These are phyloP conservation scores for Aspergillus felis DNA, from an alignment of 2,329 filamentous ascomycete genomes.

Conservation along the genomic window DNA sequence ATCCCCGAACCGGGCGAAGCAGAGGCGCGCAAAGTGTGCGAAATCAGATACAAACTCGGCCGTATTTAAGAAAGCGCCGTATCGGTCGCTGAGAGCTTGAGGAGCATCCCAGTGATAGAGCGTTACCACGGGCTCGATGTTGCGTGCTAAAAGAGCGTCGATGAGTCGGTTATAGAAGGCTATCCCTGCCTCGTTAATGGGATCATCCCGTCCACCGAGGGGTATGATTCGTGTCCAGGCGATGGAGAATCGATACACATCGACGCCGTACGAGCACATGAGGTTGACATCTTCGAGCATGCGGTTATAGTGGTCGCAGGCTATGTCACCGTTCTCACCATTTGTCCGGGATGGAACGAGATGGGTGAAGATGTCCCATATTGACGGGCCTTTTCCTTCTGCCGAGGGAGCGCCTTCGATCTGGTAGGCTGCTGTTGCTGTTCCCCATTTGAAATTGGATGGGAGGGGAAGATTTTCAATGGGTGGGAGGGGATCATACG, in stretches of 20 bases:
- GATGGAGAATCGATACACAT: slow-evolving; percentile 40
- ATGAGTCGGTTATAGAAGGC: slow-evolving; percentile 46
- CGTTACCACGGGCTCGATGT: slow-evolving; percentile 41
- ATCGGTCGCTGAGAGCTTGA: slow-evolving; percentile 32
- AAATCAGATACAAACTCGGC: slow-evolving; percentile 4
- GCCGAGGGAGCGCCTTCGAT: slow-evolving; percentile 38
- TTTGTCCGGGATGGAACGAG: slow-evolving; percentile 27
- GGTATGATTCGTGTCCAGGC: slow-evolving; percentile 47
- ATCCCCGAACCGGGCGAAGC: slow-evolving; percentile 28
- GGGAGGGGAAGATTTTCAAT: slow-evolving; percentile 15
- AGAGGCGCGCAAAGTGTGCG: slow-evolving; percentile 25
- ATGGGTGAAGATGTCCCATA: slow-evolving; percentile 37
- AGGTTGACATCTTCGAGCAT: slow-evolving; percentile 41
- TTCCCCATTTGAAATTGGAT: slow-evolving; percentile 37
- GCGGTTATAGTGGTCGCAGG: slow-evolving; percentile 45
- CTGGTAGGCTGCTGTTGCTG: slow-evolving; percentile 39
- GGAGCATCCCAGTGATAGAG: slow-evolving; percentile 43
- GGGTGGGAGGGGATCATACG: no score
- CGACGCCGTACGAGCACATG: slow-evolving; percentile 24
- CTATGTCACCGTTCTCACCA: slow-evolving; percentile 44
- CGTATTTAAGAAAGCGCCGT: slow-evolving; percentile 21
- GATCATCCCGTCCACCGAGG: slow-evolving; percentile 38
- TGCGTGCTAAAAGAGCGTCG: slow-evolving; percentile 35
- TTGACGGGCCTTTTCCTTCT: slow-evolving; percentile 34
- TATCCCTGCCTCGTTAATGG: slow-evolving; percentile 42